Percentiles rank a stretch among this genome's conserved stretches.
Conservation (phyloP, 2,329 filamentous ascomycete species). For the Dryadomyces sulphureus region DNA sequence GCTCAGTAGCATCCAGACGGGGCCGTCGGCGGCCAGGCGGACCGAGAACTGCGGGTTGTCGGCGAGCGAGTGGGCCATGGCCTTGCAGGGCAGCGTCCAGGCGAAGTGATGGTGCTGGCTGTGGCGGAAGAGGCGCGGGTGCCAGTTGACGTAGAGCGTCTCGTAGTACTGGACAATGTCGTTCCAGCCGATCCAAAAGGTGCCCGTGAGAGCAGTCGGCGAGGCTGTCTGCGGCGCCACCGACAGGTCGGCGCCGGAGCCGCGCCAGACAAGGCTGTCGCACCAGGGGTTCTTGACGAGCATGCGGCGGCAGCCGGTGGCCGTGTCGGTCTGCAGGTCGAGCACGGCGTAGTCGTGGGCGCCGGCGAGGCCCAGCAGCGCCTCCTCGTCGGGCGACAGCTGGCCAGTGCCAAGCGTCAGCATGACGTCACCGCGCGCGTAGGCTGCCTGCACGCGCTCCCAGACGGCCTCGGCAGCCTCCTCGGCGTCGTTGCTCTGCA, state of each 20-base stretch:
- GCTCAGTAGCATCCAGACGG: slow-evolving; percentile 72
- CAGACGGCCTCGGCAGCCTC: slow-evolving; percentile 61
- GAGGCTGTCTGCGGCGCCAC: no score
- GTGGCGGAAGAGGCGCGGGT: slow-evolving; percentile 64
- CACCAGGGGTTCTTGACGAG: slow-evolving; percentile 96
- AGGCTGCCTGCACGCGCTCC: slow-evolving; percentile 60
- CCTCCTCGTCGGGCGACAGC: slow-evolving; percentile 62
- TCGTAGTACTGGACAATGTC: slow-evolving; percentile 86
- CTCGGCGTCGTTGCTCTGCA: slow-evolving; percentile 72
- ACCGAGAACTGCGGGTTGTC: slow-evolving; percentile 62
- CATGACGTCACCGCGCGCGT: slow-evolving; percentile 65
- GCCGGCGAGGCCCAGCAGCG: slow-evolving; percentile 65
- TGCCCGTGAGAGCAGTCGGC: slow-evolving; percentile 40
- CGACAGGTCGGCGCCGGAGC: slow-evolving; percentile 13
- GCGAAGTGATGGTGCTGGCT: slow-evolving; percentile 82
- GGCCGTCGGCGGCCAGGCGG: slow-evolving; percentile 39
- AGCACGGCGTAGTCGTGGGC: slow-evolving; percentile 92
- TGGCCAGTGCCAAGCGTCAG: slow-evolving; percentile 83
- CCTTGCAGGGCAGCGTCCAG: slow-evolving; percentile 48
- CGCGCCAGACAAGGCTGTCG: slow-evolving; percentile 62
- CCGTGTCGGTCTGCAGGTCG: slow-evolving; percentile 48
- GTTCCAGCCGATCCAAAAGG: slow-evolving; percentile 86
- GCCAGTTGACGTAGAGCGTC: slow-evolving; percentile 96
- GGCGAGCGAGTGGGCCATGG: slow-evolving; percentile 38
- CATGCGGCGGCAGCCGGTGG: slow-evolving; percentile 47